phyloP scores from a whole-genome alignment of 2,329 filamentous ascomycete species.

The Fusarium nurragi region DNA sequence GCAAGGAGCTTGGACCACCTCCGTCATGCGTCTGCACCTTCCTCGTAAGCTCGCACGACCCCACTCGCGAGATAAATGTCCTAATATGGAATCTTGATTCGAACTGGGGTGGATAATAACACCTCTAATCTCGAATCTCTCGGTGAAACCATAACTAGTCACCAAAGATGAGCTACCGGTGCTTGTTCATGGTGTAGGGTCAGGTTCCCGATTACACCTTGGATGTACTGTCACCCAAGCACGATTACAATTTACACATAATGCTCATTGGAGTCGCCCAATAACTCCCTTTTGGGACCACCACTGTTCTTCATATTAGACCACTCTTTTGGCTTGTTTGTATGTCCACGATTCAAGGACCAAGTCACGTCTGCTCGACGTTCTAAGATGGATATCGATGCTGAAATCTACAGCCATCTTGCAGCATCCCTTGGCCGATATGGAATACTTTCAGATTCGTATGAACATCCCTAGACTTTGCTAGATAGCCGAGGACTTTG shows the following conservation, averaged over 20 bases:
- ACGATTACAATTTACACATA: neutral
- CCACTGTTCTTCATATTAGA: neutral
- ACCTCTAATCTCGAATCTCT: slow-evolving; percentile 11
- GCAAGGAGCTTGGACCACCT: slow-evolving; percentile 31
- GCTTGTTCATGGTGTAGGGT: neutral
- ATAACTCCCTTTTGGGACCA: neutral
- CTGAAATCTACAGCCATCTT: neutral
- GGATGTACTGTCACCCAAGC: neutral
- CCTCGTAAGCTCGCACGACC: slow-evolving; percentile 1
- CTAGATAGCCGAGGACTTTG: neutral
- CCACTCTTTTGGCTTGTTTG: neutral
- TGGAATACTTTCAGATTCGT: neutral
- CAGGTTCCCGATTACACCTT: neutral
- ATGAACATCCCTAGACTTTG: neutral
- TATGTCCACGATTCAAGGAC: neutral
- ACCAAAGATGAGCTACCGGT: neutral
- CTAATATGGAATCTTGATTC: slow-evolving; percentile 14
- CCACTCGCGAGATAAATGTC: slow-evolving; percentile 19
- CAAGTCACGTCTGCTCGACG: neutral
- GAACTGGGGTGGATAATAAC: slow-evolving; percentile 3
- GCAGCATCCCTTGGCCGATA: neutral
- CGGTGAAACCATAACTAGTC: neutral
- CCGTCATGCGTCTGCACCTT: slow-evolving; percentile 1
- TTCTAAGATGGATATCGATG: neutral
- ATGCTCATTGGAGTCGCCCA: neutral